phyloP scores from a whole-genome alignment of 2,329 filamentous ascomycete genomes.

The Fusarium dlaminii region DNA sequence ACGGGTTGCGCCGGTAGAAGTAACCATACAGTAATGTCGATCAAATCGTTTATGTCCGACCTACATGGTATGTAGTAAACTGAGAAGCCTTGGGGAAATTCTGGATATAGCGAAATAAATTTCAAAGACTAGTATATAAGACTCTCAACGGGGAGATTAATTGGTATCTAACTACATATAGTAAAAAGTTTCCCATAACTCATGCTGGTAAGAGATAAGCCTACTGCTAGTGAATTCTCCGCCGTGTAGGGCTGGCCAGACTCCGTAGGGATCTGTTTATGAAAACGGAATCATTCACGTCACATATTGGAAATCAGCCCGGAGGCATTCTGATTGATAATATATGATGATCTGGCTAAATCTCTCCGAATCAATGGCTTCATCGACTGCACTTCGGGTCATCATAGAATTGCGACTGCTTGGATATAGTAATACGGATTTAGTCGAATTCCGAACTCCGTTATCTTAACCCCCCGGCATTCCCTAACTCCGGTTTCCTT shows the following conservation, averaged over 20 bases:
- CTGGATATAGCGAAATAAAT: neutral
- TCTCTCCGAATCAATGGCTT: neutral
- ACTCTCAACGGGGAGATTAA: neutral
- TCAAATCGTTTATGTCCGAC: neutral
- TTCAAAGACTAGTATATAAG: neutral
- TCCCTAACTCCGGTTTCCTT: conserved; percentile 18
- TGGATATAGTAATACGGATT: conserved; percentile 13
- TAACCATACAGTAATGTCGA: neutral
- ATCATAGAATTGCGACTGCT: neutral
- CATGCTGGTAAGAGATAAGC: neutral
- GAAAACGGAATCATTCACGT: neutral
- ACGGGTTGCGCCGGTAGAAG: neutral
- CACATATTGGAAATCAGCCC: neutral
- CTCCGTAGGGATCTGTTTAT: neutral
- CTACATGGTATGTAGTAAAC: neutral
- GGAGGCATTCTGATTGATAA: neutral
- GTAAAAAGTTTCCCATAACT: neutral
- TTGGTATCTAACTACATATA: neutral
- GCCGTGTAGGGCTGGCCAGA: neutral
- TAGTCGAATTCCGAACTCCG: conserved; percentile 19
- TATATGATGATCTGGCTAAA: neutral
- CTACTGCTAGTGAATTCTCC: neutral
- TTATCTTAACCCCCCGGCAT: neutral
- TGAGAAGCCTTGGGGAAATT: neutral
- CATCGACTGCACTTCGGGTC: neutral